Base-by-base conservation (phyloP, 139 green algal genomes). In the Asterochloris sp. region DNA sequence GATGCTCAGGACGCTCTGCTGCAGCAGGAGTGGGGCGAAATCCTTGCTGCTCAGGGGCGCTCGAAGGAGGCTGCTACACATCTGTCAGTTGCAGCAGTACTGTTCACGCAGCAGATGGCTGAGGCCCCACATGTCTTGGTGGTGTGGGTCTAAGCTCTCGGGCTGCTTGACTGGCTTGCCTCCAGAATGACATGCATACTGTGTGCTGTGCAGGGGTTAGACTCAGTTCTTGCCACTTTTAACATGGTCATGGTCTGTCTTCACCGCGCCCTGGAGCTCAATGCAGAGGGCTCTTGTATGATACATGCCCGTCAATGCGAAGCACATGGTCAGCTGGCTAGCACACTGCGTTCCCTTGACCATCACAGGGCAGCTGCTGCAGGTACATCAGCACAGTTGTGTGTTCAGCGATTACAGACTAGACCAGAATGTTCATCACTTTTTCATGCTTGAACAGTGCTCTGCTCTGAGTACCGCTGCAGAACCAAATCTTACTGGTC, bases 1-100 rank as follows among this genome's bases (percentile, higher is more conserved):
- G 87, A 95, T 47, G 67, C 91, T 0, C 84, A 91, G 62, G 92
- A 96, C 69, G 85, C 90, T 47, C 95, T 90, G 92, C 89, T 96
- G 75, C 92, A 96, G 86, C 74, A 63, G 62, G 92, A 95, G 85
- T 96, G 92, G 92, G 92, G 83, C 11, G 81, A 88, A 13, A 80
- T 85, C 47, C 77, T 94, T 78, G 69, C 82, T 24, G 68, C 80
- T 6, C 21, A 79, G 11, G 83, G 74, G 13, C 76, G 86, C 27
- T 10, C 29, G 10, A 38, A 79, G 17, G 85, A 91, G 64, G 83
- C 83, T 6, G 75, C 82, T 38, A 68, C 19, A 21, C 87, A 91
- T 66, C 67, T 88, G 0, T 28, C 83, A 71, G 84, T 73, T 26
- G 69, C 78, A 76, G 83, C 76, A 0, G 66, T 54, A 11, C 76